phyloP scores from a whole-genome alignment of 345 rosid genomes.

The Lepidium aucheri region DNA sequence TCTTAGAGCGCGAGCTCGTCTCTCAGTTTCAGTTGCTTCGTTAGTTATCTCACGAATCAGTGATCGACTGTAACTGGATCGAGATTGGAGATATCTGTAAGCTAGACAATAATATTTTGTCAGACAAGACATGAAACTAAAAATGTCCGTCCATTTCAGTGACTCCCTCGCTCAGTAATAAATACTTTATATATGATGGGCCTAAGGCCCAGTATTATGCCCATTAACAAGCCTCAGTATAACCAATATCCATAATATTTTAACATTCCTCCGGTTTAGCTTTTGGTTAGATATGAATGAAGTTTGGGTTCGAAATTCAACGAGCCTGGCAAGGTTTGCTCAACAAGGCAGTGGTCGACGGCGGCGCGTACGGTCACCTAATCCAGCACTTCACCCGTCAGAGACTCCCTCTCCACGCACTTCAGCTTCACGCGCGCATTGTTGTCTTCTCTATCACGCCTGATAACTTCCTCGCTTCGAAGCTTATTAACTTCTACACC shows the following conservation, averaged over 20 bases:
- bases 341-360: slow-evolving; percentile 33
- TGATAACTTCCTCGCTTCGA: slow-evolving; percentile 69
- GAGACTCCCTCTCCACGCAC: slow-evolving; percentile 51
- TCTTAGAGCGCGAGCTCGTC: slow-evolving; percentile 39
- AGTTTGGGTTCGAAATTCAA: slow-evolving; percentile 26
- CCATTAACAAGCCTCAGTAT: not conserved
- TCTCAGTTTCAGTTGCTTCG: slow-evolving; percentile 15
- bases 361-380: slow-evolving; percentile 52
- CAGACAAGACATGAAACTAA: slow-evolving; percentile 26
- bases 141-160: not conserved
- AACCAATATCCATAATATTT: not conserved
- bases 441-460: slow-evolving; percentile 39
- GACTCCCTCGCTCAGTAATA: not conserved
- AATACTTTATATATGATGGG: not conserved
- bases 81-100: not conserved
- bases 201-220: not conserved
- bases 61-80: slow-evolving; percentile 15
- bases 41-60: slow-evolving; percentile 28
- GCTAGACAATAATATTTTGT: slow-evolving; percentile 2
- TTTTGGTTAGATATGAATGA: slow-evolving; percentile 25
- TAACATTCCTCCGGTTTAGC: slow-evolving; percentile 6
- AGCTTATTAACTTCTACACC: slow-evolving; percentile 48
- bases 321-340: slow-evolving; percentile 28
- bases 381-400: slow-evolving; percentile 48
- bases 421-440: slow-evolving; percentile 78